phyloP scores from a whole-genome alignment of 2,329 filamentous ascomycete species.

The Penicillium concentricum region DNA sequence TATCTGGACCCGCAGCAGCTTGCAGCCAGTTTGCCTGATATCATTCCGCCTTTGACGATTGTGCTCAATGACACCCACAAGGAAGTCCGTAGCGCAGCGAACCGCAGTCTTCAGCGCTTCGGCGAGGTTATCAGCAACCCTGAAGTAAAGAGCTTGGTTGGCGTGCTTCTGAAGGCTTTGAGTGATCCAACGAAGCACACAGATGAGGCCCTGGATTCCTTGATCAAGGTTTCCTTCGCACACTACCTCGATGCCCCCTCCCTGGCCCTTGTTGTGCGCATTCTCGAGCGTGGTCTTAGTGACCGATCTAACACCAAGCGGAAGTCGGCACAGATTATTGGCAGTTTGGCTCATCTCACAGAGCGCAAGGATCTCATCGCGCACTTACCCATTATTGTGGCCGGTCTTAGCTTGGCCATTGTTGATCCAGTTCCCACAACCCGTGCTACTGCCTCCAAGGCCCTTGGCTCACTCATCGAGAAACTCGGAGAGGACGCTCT shows the following conservation, averaged over 20 bases:
- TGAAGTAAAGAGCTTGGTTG: constrained; percentile 89
- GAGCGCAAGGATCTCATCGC: constrained; percentile 91
- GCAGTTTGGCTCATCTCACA: constrained; percentile 92
- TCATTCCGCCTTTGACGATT: constrained; percentile 90
- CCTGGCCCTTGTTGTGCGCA: constrained; percentile 88
- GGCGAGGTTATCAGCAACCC: constrained; percentile 98
- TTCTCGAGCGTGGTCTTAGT: constrained; percentile 85
- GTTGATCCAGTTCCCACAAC: constrained; percentile 97
- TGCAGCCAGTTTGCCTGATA: constrained; percentile 86
- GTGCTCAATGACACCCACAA: constrained; percentile 98
- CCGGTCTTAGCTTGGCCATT: constrained; percentile 81
- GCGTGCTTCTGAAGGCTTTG: constrained; percentile 88
- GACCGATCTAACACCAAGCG: constrained; percentile 94
- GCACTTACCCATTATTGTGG: constrained; percentile 88
- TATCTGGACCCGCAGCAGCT: constrained; percentile 96
- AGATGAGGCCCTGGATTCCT: constrained; percentile 84
- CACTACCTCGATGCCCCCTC: constrained; percentile 98
- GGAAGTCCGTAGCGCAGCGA: constrained; percentile 87
- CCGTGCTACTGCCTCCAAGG: constrained; percentile 91
- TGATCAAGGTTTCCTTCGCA: constrained; percentile 98
- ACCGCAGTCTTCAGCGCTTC: constrained; percentile 94
- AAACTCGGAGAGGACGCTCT: constrained; percentile 96
- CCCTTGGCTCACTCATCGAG: constrained; percentile 92
- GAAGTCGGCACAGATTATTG: constrained; percentile 96
- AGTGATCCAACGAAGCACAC: constrained; percentile 98